Percentiles rank a stretch among this genome's conserved stretches.
These are phyloP conservation scores for Boletus fagicola DNA, from an alignment of 768 basidiomycete species.

Conservation along the genomic window DNA sequence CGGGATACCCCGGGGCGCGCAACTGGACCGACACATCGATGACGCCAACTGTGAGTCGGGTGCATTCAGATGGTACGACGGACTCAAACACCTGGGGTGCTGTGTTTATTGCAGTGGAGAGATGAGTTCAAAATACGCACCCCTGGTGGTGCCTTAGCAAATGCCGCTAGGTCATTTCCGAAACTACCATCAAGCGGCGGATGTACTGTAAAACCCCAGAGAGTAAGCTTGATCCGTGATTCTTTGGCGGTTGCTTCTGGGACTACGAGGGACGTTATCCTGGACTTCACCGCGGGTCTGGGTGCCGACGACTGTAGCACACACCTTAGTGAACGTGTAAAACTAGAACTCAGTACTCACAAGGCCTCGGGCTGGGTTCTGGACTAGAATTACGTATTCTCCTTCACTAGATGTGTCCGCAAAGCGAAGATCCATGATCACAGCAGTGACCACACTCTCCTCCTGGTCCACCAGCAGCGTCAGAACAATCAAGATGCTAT, in stretches of 20 bases:
- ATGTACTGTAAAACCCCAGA: conserved; percentile 64
- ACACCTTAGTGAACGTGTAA: conserved; percentile 3
- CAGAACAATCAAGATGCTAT: neutral
- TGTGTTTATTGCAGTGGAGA: neutral
- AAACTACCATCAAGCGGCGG: conserved; percentile 62
- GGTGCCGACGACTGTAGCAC: conserved; percentile 41
- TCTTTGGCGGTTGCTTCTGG: conserved; percentile 72
- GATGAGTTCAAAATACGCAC: conserved; percentile 46
- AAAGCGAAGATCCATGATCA: conserved; percentile 59
- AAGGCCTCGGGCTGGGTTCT: conserved; percentile 56
- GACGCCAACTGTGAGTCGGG: conserved; percentile 63
- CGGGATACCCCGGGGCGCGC: conserved; percentile 55
- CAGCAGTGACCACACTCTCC: conserved; percentile 64
- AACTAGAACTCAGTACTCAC: conserved; percentile 39
- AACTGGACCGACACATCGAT: conserved; percentile 64
- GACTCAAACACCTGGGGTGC: conserved; percentile 76
- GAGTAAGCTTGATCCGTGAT: conserved; percentile 62
- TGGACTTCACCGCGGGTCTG: conserved; percentile 56
- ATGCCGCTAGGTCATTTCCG: conserved; percentile 57
- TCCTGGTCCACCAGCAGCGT: conserved; percentile 43
- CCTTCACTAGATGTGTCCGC: conserved; percentile 44
- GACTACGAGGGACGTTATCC: conserved; percentile 62
- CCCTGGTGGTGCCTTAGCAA: conserved; percentile 83
- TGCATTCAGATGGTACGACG: conserved; percentile 87
- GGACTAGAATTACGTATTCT: conserved; percentile 42